Conservation (phyloP, 75 land plant species). For the Pinus taeda region DNA sequence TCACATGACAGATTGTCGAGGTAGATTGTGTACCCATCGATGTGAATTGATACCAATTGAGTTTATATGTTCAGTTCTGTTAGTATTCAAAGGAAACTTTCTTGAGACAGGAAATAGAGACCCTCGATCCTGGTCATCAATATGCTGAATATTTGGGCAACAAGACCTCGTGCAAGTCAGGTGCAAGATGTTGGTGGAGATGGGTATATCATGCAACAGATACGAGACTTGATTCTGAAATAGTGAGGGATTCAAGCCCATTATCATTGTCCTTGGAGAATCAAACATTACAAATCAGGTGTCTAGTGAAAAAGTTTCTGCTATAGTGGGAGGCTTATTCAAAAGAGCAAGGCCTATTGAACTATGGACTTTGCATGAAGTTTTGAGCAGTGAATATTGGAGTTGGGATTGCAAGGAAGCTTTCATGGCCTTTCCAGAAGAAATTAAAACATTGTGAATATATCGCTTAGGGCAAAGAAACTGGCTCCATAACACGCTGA, state of each 20-base stretch:
- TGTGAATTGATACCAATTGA: background rate
- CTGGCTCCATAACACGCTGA: too few species aligned
- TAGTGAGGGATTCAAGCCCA: background rate
- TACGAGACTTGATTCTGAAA: background rate
- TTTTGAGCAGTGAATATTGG: too few species aligned
- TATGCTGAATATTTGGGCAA: conserved; percentile 69
- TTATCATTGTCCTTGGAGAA: background rate
- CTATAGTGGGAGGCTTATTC: too few species aligned
- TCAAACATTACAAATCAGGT: too few species aligned
- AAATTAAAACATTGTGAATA: too few species aligned
- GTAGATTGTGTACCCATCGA: conserved; percentile 16
- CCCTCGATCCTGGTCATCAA: conserved; percentile 51
- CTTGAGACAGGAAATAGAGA: conserved; percentile 67
- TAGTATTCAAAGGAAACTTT: conserved; percentile 14
- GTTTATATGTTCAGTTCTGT: background rate
- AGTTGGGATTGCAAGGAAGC: too few species aligned
- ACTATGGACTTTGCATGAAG: too few species aligned
- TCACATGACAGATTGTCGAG: conserved; percentile 48
- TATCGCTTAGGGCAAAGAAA: too few species aligned
- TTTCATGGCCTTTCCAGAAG: too few species aligned
- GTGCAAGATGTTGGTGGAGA: conserved; percentile 7
- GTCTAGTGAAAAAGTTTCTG: too few species aligned
- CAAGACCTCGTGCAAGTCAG: conserved; percentile 12
- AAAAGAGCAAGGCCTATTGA: too few species aligned
- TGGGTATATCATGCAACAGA: background rate